These are phyloP conservation scores for Penicillium lagena DNA, from an alignment of 495 filamentous ascomycete species.

Conservation along the genomic window DNA sequence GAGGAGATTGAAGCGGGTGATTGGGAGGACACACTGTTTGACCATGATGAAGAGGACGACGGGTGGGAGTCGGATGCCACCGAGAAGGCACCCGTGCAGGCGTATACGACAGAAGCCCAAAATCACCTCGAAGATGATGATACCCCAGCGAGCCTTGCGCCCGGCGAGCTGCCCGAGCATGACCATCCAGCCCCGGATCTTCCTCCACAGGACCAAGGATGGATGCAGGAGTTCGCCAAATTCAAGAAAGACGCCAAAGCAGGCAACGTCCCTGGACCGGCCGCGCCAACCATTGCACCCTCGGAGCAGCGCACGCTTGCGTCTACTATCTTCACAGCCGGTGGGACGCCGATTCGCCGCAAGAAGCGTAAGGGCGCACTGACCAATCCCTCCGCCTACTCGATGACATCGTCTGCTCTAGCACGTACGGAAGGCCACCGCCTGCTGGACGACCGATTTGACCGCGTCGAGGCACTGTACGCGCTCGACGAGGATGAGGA, in stretches of 20 bases:
- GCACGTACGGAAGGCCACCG: slow-evolving; percentile 83
- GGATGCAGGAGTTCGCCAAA: slow-evolving; percentile 84
- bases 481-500: slow-evolving; percentile 66
- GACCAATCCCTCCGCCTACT: slow-evolving; percentile 84
- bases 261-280: slow-evolving; percentile 34
- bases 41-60: slow-evolving; percentile 59
- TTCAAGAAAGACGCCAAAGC: slow-evolving; percentile 70
- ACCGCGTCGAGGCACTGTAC: slow-evolving; percentile 81
- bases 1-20: slow-evolving; percentile 65
- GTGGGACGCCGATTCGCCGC: slow-evolving; percentile 63
- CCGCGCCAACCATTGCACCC: slow-evolving; percentile 35
- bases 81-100: slow-evolving; percentile 55
- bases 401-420: slow-evolving; percentile 92
- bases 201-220: slow-evolving; percentile 56
- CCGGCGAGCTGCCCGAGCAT: slow-evolving; percentile 41
- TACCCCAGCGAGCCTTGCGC: slow-evolving; percentile 10
- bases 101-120: slow-evolving; percentile 30
- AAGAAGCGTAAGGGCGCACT: slow-evolving; percentile 91
- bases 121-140: slow-evolving; percentile 4
- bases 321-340: slow-evolving; percentile 65
- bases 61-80: slow-evolving; percentile 96
- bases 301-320: slow-evolving; percentile 54
- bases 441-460: slow-evolving; percentile 83
- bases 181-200: slow-evolving; percentile 31
- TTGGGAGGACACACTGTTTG: slow-evolving; percentile 54